Conservation (phyloP, 352 stramenopile genomes). For the Globisporangium heterothallicum region DNA sequence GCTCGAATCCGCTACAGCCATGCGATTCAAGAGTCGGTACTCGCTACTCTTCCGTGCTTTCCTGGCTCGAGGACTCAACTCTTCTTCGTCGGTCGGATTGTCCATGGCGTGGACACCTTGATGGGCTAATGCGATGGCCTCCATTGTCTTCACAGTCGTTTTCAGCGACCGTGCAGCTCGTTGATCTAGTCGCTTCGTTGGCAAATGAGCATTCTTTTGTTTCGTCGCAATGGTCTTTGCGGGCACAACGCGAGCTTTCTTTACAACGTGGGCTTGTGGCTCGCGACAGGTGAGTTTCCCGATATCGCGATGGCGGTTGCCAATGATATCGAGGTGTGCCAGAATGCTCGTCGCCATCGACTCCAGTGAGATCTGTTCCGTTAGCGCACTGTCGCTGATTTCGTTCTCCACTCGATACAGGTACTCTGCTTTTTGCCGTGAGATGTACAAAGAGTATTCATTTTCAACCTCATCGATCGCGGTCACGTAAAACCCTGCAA, state of each 20-base stretch:
- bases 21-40: slow-evolving; percentile 42
- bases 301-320: slow-evolving; percentile 60
- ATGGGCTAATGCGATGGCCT: slow-evolving; percentile 36
- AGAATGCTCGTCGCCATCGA: slow-evolving; percentile 43
- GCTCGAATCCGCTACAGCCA: slow-evolving; percentile 40
- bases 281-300: slow-evolving; percentile 50
- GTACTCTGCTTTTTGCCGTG: slow-evolving; percentile 36
- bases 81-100: slow-evolving; percentile 8
- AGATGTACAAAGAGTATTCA: slow-evolving; percentile 56
- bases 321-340: slow-evolving; percentile 55
- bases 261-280: slow-evolving; percentile 30
- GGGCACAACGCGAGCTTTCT: slow-evolving; percentile 33
- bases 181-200: slow-evolving; percentile 43
- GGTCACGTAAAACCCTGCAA: slow-evolving; percentile 35
- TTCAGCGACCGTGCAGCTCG: slow-evolving; percentile 42
- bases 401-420: slow-evolving; percentile 25
- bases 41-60: slow-evolving; percentile 48
- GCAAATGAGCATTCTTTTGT: slow-evolving; percentile 33
- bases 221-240: slow-evolving; percentile 20
- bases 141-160: slow-evolving; percentile 31
- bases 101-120: slow-evolving; percentile 1
- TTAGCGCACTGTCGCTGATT: neutral
- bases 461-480: slow-evolving; percentile 67
- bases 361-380: slow-evolving; percentile 15
- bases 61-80: slow-evolving; percentile 15